Percentiles rank a stretch among this genome's conserved stretches.
Conservation (phyloP, 1,284 basidiomycete species). For the Schizopora paradoxa region DNA sequence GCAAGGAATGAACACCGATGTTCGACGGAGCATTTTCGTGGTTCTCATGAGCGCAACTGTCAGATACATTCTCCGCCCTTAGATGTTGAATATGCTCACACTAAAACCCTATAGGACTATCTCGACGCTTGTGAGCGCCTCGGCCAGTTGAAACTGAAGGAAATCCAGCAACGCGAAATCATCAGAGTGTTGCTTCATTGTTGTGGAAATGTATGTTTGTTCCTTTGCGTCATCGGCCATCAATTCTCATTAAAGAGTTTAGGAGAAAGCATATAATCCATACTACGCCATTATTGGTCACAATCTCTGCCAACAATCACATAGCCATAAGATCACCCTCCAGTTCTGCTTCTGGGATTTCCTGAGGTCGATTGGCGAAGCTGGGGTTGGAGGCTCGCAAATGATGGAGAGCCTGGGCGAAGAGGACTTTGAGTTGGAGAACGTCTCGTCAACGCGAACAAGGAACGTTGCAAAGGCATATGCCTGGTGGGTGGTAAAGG, state of each 20-base stretch:
- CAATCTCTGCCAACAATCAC: slow-evolving; percentile 66
- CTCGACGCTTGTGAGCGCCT: slow-evolving; percentile 88
- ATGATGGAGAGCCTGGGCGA: slow-evolving; percentile 62
- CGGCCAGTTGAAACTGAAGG: slow-evolving; percentile 76
- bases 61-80: slow-evolving; percentile 28
- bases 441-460: slow-evolving; percentile 54
- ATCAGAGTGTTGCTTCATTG: slow-evolving; percentile 91
- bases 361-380: slow-evolving; percentile 85
- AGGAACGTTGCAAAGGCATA: slow-evolving; percentile 71
- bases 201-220: slow-evolving; percentile 74
- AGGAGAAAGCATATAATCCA: slow-evolving; percentile 94
- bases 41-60: slow-evolving; percentile 93
- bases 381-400: slow-evolving; percentile 74
- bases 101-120: slow-evolving; percentile 78
- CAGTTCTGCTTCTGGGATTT: slow-evolving; percentile 99
- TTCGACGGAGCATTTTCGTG: slow-evolving; percentile 86
- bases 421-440: slow-evolving; percentile 44
- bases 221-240: background rate
- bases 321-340: slow-evolving; percentile 86
- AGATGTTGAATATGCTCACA: no score
- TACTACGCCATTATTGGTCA: slow-evolving; percentile 89
- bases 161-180: slow-evolving; percentile 92
- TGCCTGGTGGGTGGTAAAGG: slow-evolving; percentile 81
- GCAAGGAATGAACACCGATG: slow-evolving; percentile 99
- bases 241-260: background rate